A percentile compares a stretch with the other conserved stretches of the same genome.
Evolutionary conservation across 352 stramenopile species (phyloP).

Genomic region (Pythium sukuiense): DNA sequence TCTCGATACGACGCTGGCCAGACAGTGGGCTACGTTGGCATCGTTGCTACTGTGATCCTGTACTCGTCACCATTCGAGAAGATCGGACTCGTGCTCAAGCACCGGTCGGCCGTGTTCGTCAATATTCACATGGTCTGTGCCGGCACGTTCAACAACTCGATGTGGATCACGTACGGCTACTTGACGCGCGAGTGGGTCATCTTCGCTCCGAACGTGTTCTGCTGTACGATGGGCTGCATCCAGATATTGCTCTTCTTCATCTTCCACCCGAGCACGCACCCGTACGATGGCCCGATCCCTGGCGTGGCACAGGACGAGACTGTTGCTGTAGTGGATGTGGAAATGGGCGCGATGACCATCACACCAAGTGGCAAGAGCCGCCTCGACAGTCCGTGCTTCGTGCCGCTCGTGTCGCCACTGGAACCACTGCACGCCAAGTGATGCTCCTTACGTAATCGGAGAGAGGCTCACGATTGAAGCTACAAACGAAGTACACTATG

Average conservation of each 20-base stretch:
- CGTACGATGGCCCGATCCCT: constrained; percentile 21
- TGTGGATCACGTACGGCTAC: constrained; percentile 50
- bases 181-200: constrained; percentile 48
- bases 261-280: constrained; percentile 49
- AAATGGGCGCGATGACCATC: not conserved
- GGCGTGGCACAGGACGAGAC: not conserved
- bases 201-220: constrained; percentile 52
- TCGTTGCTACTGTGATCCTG: constrained; percentile 47
- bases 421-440: not conserved
- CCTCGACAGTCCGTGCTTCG: constrained; percentile 8
- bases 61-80: constrained; percentile 62
- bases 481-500: too few relatives aligned
- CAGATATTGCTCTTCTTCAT: constrained; percentile 45
- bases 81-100: constrained; percentile 43
- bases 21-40: constrained; percentile 38
- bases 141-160: constrained; percentile 44
- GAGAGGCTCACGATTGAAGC: too few relatives aligned
- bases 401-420: constrained; percentile 17
- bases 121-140: constrained; percentile 52
- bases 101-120: constrained; percentile 46
- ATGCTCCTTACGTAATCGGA: too few relatives aligned
- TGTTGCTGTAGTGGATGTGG: not conserved
- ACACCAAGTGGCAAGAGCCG: not conserved
- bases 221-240: constrained; percentile 32
- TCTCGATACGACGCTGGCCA: constrained; percentile 27